Percentiles rank a stretch among this genome's conserved stretches.
These are phyloP conservation scores for Rutstroemia sp. DNA, from an alignment of 2,329 filamentous ascomycete species.

Conservation along the genomic window DNA sequence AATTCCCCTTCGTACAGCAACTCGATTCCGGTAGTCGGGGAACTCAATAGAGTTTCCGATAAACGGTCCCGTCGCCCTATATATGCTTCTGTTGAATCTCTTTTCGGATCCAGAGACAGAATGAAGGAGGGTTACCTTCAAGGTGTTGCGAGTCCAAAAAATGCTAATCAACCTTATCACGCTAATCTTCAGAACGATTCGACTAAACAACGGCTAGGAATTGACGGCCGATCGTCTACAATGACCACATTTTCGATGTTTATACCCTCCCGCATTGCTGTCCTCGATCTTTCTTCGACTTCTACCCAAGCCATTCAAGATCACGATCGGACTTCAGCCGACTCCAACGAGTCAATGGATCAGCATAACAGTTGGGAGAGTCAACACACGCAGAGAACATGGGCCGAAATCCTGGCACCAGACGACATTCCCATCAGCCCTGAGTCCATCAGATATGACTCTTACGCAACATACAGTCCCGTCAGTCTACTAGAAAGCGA, in stretches of 20 bases:
- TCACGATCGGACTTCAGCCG: background rate
- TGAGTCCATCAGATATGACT: background rate
- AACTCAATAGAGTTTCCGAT: too few relatives aligned
- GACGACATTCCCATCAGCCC: background rate
- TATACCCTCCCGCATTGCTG: background rate
- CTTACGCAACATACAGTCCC: too few relatives aligned
- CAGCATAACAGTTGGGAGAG: background rate
- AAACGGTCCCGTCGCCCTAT: too few relatives aligned
- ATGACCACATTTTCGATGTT: background rate
- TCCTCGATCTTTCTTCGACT: background rate
- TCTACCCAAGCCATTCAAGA: background rate
- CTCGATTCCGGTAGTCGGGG: too few relatives aligned
- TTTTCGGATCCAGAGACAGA: too few relatives aligned
- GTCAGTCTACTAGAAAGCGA: too few relatives aligned
- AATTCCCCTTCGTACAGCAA: background rate
- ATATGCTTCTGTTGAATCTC: too few relatives aligned
- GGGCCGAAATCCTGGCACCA: background rate
- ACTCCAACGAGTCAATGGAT: background rate
- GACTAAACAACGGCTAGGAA: too few relatives aligned
- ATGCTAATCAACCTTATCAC: too few relatives aligned
- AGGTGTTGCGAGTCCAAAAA: too few relatives aligned
- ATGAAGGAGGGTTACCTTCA: too few relatives aligned
- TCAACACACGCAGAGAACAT: background rate
- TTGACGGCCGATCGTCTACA: background rate
- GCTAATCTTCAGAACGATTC: too few relatives aligned